phyloP scores from a whole-genome alignment of 805 yeast genomes.

The Candida awuae region DNA sequence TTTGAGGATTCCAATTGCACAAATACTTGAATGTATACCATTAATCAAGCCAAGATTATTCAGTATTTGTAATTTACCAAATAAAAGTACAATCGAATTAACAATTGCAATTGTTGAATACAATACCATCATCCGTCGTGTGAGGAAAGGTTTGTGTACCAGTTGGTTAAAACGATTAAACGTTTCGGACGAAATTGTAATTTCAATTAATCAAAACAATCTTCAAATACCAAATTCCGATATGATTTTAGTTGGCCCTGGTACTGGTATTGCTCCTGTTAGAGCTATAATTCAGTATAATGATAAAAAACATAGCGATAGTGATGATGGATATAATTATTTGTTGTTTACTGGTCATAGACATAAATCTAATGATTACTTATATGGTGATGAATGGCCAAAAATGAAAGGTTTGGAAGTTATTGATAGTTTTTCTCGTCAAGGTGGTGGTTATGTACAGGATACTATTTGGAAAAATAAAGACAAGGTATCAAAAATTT shows the following conservation, averaged over 20 bases:
- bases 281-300: conserved; percentile 50
- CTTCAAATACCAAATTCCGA: conserved; percentile 26
- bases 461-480: conserved; percentile 51
- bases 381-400: conserved; percentile 53
- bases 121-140: conserved; percentile 66
- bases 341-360: conserved; percentile 73
- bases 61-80: conserved; percentile 61
- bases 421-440: conserved; percentile 37
- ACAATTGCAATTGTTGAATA: conserved; percentile 83
- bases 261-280: conserved; percentile 96
- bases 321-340: conserved; percentile 25
- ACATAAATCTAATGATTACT: conserved; percentile 52
- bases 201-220: conserved; percentile 41
- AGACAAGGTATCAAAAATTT: conserved; percentile 40
- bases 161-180: conserved; percentile 53
- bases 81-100: conserved; percentile 42
- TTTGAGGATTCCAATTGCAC: conserved; percentile 65
- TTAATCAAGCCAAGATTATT: conserved; percentile 71
- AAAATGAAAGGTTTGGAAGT: conserved; percentile 26
- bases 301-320: background rate
- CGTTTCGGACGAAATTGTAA: conserved; percentile 43
- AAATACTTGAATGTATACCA: conserved; percentile 73
- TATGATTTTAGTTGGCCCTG: conserved; percentile 75
- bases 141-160: conserved; percentile 78
- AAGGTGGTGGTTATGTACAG: conserved; percentile 73